phyloP scores from a whole-genome alignment of 2,329 filamentous ascomycete genomes.

The Metarhizium brunneum region DNA sequence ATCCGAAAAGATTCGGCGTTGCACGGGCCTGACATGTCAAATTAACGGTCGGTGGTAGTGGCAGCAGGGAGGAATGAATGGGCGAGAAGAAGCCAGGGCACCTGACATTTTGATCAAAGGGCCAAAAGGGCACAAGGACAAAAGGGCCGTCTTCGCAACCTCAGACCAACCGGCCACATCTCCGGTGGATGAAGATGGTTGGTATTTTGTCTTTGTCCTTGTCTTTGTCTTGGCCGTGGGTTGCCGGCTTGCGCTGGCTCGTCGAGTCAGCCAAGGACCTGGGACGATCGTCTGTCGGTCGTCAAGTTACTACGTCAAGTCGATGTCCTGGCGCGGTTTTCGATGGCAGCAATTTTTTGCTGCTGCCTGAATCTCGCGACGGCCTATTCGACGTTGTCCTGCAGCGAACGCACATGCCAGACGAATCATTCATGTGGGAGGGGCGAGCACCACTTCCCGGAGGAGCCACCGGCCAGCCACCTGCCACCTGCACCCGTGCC shows the following conservation, averaged over 20 bases:
- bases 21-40: constrained; percentile 1
- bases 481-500: too few relatives aligned
- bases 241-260: neutral
- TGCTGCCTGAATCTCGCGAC: neutral
- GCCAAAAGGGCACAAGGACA: neutral
- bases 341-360: neutral
- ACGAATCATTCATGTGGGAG: neutral
- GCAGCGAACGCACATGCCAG: neutral
- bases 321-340: neutral
- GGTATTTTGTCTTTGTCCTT: neutral
- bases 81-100: neutral
- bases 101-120: neutral
- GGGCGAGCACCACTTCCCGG: neutral
- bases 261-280: neutral
- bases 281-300: neutral
- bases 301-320: neutral
- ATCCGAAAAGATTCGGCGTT: constrained; percentile 2
- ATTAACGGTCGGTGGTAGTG: neutral
- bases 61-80: neutral
- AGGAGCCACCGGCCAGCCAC: too few relatives aligned
- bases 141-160: neutral
- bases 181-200: too few relatives aligned
- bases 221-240: neutral
- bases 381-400: neutral
- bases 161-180: too few relatives aligned